Base-by-base conservation (phyloP, 805 yeast genomes). In the Ogataea henricii region DNA sequence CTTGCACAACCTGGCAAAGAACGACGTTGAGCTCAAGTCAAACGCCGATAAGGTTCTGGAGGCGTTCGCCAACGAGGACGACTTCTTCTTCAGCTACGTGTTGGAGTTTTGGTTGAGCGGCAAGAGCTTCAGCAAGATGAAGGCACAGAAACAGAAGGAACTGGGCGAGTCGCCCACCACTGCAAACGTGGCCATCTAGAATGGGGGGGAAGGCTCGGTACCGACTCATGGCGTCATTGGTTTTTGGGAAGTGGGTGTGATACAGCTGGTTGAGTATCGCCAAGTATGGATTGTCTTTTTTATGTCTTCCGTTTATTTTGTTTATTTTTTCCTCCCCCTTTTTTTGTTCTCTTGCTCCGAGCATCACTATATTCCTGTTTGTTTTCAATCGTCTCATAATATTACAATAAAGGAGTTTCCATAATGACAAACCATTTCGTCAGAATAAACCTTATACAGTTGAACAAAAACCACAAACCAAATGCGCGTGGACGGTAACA, bases 21-120 rank as follows among this genome's bases (percentile, higher is more conserved):
- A 66, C 48, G 70, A 66, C 47, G 58, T 59, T 12, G 70, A 66
- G 48, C 45, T 66, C 40, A 62, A 63, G 35, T 42, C 51, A 17
- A 58, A 49, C 22, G 57, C 64, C 29, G 64, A 61, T 38, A 39
- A 41, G 13, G 60, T 66, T 12, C 42, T 66, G 22, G 52, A 55
- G 25, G 61, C 66, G 2, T 66, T 66, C 46, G 64, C 64, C 35
- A 54, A 64, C 13, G 68, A 63, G 35, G 70, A 66, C 50, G 69
- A 64, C 49, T 57, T 51, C 46, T 66, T 66, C 35, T 64, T 65
- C 43, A 56, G 62, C 39, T 66, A 65, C 37, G 70, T 66, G 3
- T 53, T 66, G 12, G 66, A 63, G 46, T 60, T 64, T 42, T 66
- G 70, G 70, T 53, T 62, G 6, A 59, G 59, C 46, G 65, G 65